phyloP scores from a whole-genome alignment of 1,139 yeast species.

The Debaryomyces sp. region DNA sequence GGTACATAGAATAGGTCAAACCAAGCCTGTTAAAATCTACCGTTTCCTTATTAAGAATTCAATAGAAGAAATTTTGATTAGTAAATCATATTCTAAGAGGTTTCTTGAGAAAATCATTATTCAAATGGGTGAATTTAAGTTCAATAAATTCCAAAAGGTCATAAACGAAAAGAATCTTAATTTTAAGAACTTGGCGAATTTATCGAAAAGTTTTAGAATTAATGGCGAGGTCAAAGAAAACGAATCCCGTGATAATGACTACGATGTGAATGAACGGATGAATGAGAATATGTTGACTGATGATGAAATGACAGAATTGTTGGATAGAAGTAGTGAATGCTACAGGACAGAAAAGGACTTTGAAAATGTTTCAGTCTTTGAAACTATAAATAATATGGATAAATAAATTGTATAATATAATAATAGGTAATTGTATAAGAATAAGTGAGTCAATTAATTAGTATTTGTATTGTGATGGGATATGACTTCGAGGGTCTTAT shows the following conservation, averaged over 20 bases:
- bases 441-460: neutral
- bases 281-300: conserved; percentile 20
- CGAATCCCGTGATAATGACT: conserved; percentile 11
- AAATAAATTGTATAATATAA: conserved; percentile 12
- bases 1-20: conserved; percentile 92
- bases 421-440: neutral
- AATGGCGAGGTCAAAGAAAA: conserved; percentile 11
- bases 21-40: conserved; percentile 76
- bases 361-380: conserved; percentile 53
- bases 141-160: conserved; percentile 34
- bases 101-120: conserved; percentile 81
- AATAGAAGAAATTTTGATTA: conserved; percentile 78
- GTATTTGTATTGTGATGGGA: neutral
- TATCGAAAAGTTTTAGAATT: conserved; percentile 27
- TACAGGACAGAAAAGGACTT: conserved; percentile 35
- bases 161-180: conserved; percentile 19
- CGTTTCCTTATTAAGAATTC: conserved; percentile 78
- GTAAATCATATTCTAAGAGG: conserved; percentile 77
- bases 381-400: conserved; percentile 48
- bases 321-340: conserved; percentile 54
- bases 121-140: conserved; percentile 77
- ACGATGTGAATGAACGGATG: conserved; percentile 5
- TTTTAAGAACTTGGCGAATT: conserved; percentile 33
- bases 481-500: conserved; percentile 25
- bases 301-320: conserved; percentile 53